Evolutionary conservation across 306 rosid genomes (phyloP).

Genomic region (Vigna nakashimae): DNA sequence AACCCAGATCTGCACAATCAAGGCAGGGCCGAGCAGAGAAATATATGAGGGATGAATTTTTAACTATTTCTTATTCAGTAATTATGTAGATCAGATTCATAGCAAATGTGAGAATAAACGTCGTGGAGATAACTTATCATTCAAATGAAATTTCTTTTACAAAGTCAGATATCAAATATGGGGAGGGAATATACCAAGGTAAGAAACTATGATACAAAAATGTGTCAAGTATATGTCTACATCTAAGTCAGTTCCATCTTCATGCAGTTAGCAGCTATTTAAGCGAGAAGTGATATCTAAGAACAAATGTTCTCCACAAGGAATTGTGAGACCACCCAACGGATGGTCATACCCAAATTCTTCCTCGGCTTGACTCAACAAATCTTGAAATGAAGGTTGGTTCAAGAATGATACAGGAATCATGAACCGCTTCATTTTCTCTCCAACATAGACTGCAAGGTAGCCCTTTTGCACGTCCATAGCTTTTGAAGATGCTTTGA

Average conservation of each 20-base stretch:
- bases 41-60: neutral
- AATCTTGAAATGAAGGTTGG: neutral
- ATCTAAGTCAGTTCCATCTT: neutral
- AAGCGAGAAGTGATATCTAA: too few relatives aligned
- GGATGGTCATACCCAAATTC: constrained; percentile 15
- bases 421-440: neutral
- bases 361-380: neutral
- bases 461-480: constrained; percentile 19
- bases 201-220: neutral
- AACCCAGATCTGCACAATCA: too few relatives aligned
- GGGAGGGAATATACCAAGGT: neutral
- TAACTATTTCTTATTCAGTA: neutral
- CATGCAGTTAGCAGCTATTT: too few relatives aligned
- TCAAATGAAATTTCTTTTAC: neutral
- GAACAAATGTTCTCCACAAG: neutral
- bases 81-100: neutral
- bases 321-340: constrained; percentile 15
- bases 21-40: too few relatives aligned
- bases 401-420: neutral
- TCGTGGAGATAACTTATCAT: neutral
- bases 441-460: constrained; percentile 30
- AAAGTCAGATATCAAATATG: neutral
- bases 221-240: neutral
- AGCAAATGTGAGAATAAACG: too few relatives aligned
- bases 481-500: neutral